phyloP scores from a whole-genome alignment of 1,284 basidiomycete genomes.

The Malassezia arunalokei region DNA sequence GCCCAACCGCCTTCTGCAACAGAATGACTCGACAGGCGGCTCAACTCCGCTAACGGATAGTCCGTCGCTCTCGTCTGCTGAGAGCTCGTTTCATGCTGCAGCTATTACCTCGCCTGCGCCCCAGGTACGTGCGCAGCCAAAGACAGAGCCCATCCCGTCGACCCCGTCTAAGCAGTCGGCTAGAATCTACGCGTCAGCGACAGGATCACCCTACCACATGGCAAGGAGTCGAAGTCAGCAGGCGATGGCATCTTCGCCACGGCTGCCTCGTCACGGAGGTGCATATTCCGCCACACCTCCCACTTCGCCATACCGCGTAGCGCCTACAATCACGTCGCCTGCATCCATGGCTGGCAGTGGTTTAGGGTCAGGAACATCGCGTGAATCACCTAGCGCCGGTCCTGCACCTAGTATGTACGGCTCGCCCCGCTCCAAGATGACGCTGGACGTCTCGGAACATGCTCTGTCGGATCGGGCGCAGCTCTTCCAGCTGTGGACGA shows the following conservation, averaged over 20 bases:
- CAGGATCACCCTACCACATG: background rate
- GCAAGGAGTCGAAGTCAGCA: background rate
- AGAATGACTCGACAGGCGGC: background rate
- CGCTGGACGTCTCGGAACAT: slow-evolving; percentile 53
- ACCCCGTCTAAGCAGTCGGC: background rate
- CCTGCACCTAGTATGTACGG: slow-evolving; percentile 4
- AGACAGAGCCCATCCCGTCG: background rate
- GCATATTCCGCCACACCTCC: background rate
- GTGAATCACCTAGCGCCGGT: background rate
- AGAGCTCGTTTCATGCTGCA: background rate
- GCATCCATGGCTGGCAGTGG: background rate
- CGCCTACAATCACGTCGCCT: background rate
- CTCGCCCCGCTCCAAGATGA: slow-evolving; percentile 51
- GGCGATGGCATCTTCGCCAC: background rate
- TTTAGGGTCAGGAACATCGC: background rate
- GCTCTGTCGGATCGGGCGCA: slow-evolving; percentile 56
- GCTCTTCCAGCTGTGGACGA: slow-evolving; percentile 46
- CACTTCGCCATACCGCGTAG: background rate
- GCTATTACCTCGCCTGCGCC: no score
- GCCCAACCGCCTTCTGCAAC: background rate
- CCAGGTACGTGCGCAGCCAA: no score
- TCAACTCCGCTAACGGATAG: background rate
- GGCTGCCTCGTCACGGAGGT: background rate
- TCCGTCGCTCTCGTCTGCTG: background rate
- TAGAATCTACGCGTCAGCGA: background rate